Evolutionary conservation across 441 rosid species (phyloP).

Genomic region (Corymbia citriodora): DNA sequence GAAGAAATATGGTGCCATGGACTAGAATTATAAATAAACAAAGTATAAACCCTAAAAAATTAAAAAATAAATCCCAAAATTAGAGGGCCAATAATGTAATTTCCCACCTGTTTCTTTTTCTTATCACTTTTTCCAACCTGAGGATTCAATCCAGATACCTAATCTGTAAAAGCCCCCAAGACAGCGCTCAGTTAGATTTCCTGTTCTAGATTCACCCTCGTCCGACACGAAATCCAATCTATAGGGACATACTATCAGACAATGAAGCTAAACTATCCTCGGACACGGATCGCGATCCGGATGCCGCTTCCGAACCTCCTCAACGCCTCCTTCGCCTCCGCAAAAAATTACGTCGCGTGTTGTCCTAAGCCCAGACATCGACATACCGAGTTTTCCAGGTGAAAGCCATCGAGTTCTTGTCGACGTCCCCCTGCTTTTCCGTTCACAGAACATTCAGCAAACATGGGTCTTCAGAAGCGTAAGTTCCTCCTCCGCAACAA

Average conservation of each 20-base stretch:
- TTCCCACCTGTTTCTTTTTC: too few species aligned
- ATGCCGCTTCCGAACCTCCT: background rate
- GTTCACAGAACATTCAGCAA: background rate
- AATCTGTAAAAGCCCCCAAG: background rate
- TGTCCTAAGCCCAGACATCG: background rate
- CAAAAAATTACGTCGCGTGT: background rate
- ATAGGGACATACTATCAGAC: background rate
- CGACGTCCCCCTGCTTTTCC: background rate
- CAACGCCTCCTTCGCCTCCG: background rate
- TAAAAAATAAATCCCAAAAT: background rate
- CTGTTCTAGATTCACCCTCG: background rate
- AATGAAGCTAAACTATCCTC: background rate
- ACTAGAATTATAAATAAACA: background rate
- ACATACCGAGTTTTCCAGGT: background rate
- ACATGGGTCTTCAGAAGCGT: background rate
- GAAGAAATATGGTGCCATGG: background rate
- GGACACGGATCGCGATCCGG: background rate
- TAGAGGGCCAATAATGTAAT: background rate
- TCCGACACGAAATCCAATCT: background rate
- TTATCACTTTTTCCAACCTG: background rate
- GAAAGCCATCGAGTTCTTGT: background rate
- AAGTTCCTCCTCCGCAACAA: background rate
- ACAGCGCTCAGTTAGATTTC: background rate
- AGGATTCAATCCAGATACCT: background rate
- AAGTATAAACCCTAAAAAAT: background rate